Evolutionary conservation across 2,329 filamentous ascomycete species (phyloP).

Genomic region (Graphilbum fragrans): DNA sequence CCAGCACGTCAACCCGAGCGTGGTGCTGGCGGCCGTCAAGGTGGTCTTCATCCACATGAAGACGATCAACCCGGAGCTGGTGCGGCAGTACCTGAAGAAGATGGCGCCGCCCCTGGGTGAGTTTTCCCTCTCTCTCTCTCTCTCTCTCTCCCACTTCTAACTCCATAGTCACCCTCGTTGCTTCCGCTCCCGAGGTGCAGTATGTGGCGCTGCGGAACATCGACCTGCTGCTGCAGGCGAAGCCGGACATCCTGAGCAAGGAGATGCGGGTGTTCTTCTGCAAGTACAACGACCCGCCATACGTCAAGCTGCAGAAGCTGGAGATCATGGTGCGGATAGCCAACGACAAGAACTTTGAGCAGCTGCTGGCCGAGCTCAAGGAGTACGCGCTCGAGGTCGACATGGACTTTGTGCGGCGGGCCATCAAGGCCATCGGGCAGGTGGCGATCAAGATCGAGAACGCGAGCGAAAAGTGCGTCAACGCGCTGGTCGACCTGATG

Average conservation of each 20-base stretch:
- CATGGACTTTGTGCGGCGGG: constrained; percentile 94
- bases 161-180: constrained; percentile 72
- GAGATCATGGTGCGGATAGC: constrained; percentile 99
- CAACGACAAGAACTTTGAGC: constrained; percentile 92
- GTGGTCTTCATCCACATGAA: constrained; percentile 96
- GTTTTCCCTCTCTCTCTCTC: constrained; percentile 13
- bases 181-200: constrained; percentile 91
- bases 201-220: constrained; percentile 96
- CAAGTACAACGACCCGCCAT: constrained; percentile 98
- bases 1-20: constrained; percentile 94
- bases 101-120: constrained; percentile 91
- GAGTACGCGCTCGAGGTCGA: constrained; percentile 97
- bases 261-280: constrained; percentile 98
- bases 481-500: constrained; percentile 84
- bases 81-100: constrained; percentile 85
- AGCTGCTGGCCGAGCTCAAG: constrained; percentile 85
- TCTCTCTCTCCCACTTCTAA: neutral
- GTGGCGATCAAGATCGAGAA: constrained; percentile 97
- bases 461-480: constrained; percentile 90
- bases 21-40: constrained; percentile 95
- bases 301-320: constrained; percentile 93
- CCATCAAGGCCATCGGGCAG: constrained; percentile 92
- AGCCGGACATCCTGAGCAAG: constrained; percentile 93
- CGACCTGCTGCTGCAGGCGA: constrained; percentile 86
- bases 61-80: constrained; percentile 63